Base-by-base conservation (phyloP, 495 filamentous ascomycete species). In the Xylaria longipes region DNA sequence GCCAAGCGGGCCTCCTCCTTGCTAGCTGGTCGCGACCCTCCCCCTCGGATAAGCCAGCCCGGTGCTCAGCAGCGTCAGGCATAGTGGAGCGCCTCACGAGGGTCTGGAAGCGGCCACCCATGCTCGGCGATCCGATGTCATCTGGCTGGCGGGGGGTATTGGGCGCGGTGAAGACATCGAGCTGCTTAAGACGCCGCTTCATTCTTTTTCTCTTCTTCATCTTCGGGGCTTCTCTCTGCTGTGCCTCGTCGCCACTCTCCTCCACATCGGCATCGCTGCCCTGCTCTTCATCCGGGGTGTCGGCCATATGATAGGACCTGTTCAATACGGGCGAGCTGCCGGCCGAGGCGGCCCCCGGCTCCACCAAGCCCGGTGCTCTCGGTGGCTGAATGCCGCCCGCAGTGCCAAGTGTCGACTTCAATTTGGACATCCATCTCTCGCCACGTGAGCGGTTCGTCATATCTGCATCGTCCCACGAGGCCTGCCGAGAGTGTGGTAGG, bases 31-130 rank as follows among this genome's bases (percentile, higher is more conserved):
- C 90, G 25, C 94, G 90, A 37, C 94, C 94, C 78, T 97, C 95
- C 69, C 95, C 95, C 77, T 98, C 95, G 20, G 95, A 98, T 8
- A 95, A 83, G 25, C 91, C 93, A 62, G 89, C 88, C 45, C 91
- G 88, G 33, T 87, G 88, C 56, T 95, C 88, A 3, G 87, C 84
- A 62, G 90, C 82, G 72, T 95, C 93, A 2, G 86, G 87, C 76
- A 90, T 89, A 33, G 91, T 94, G 12, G 90, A 87, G 69, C 93
- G 87, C 54, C 92, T 89, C 39, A 84, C 85, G 65, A 93, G 83
- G 31, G 92, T 88, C 39, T 84, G 75, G 29, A 84, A 68, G 11
- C 83, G 83, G 25, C 76, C 73, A 39, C 79, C 72, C 4, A 67
- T 69, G 50, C 72, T 64, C 8, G 83, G 78, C 1, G 77, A 77